phyloP scores from a whole-genome alignment of 1,284 basidiomycete genomes.

The Ustilago lituana region DNA sequence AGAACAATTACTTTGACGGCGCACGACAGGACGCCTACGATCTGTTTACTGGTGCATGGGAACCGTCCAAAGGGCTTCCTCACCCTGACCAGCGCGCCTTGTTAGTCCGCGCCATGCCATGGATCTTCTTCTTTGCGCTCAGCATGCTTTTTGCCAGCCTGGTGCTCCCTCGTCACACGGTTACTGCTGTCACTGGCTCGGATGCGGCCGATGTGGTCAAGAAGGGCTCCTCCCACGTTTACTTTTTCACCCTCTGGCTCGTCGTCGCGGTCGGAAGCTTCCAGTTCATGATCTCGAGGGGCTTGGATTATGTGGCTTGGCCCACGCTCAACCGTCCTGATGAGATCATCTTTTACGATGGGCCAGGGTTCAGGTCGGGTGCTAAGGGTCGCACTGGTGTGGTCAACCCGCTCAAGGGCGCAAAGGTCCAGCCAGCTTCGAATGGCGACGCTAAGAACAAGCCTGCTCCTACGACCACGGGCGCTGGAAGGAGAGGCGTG shows the following conservation, averaged over 20 bases:
- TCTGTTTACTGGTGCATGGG: slow-evolving; percentile 89
- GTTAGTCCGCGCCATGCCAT: slow-evolving; percentile 84
- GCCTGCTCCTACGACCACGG: not conserved
- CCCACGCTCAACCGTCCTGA: slow-evolving; percentile 62
- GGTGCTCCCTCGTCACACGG: slow-evolving; percentile 46
- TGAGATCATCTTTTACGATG: slow-evolving; percentile 61
- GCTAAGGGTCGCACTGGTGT: slow-evolving; percentile 49
- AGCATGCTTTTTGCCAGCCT: slow-evolving; percentile 74
- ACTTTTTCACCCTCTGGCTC: slow-evolving; percentile 52
- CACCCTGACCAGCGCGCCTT: slow-evolving; percentile 82
- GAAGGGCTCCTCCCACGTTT: slow-evolving; percentile 9
- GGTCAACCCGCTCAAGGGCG: slow-evolving; percentile 32
- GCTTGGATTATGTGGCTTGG: slow-evolving; percentile 65
- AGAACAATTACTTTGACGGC: slow-evolving; percentile 98
- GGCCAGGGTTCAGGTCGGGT: slow-evolving; percentile 62
- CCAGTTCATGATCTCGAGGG: slow-evolving; percentile 59
- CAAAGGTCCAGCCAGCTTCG: not conserved
- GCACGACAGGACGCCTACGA: slow-evolving; percentile 79
- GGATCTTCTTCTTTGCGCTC: slow-evolving; percentile 78
- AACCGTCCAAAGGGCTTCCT: slow-evolving; percentile 74
- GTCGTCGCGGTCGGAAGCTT: slow-evolving; percentile 38
- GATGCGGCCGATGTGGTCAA: slow-evolving; percentile 12
- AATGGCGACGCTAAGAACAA: slow-evolving; percentile 3
- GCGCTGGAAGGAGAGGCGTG: slow-evolving; percentile 36
- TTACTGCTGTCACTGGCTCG: slow-evolving; percentile 10